Conservation (phyloP, 164 flowering plant species). For the Tinospora cordifolia region DNA sequence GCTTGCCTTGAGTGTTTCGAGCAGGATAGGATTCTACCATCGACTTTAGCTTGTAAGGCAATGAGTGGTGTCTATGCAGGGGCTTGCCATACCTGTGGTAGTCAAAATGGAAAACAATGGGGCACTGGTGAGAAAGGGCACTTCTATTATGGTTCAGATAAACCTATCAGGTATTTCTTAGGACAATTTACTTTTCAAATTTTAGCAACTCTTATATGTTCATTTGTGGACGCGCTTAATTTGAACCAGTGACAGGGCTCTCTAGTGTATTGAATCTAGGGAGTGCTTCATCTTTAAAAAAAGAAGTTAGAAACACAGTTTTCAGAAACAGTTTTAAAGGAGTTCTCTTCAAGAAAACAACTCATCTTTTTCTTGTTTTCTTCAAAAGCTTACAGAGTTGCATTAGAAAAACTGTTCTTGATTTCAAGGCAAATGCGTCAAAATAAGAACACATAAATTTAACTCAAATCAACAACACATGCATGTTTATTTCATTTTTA, state of each 20-base stretch:
- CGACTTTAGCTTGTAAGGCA: slow-evolving; percentile 25
- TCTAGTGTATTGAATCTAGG: background rate
- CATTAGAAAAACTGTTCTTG: too few species aligned
- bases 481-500: too few species aligned
- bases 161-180: slow-evolving; percentile 33
- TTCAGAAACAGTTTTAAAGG: too few species aligned
- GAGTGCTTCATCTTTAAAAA: background rate
- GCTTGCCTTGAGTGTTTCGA: slow-evolving; percentile 22
- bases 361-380: too few species aligned
- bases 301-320: too few species aligned
- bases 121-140: slow-evolving; percentile 15
- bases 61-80: slow-evolving; percentile 6
- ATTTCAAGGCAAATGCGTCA: too few species aligned
- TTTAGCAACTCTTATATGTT: background rate
- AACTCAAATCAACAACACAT: too few species aligned
- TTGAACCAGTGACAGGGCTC: too few species aligned
- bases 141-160: slow-evolving; percentile 21
- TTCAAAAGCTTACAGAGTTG: too few species aligned
- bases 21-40: slow-evolving; percentile 10
- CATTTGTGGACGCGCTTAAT: background rate
- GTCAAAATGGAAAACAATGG: slow-evolving; percentile 14
- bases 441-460: too few species aligned
- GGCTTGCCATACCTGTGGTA: slow-evolving; percentile 20
- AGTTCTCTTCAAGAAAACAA: too few species aligned
- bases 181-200: background rate